Conservation (phyloP, 164 flowering plant species). For the Liquidambar formosana region DNA sequence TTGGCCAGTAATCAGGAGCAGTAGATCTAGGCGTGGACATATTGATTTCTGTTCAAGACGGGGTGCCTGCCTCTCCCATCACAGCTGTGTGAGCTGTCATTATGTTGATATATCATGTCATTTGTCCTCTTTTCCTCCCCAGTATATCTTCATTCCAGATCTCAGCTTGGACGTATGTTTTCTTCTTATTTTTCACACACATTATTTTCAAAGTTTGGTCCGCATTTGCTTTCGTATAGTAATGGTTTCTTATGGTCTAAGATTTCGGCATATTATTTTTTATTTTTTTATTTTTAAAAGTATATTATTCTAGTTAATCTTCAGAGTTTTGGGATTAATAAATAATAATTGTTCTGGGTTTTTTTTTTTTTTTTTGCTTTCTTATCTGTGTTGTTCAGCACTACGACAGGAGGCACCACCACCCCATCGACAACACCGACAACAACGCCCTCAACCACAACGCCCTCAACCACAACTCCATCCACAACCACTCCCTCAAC, state of each 20-base stretch:
- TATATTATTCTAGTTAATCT: too few species aligned
- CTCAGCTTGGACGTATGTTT: neutral
- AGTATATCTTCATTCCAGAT: neutral
- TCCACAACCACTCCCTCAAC: slow-evolving; percentile 11
- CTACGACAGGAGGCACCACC: slow-evolving; percentile 9
- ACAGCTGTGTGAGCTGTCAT: slow-evolving; percentile 21
- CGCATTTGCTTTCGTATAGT: neutral
- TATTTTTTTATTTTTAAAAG: too few species aligned
- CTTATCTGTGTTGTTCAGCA: neutral
- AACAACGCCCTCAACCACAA: slow-evolving; percentile 4
- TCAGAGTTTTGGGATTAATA: too few species aligned
- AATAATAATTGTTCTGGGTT: too few species aligned
- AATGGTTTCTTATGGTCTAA: too few species aligned
- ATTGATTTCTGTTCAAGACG: too few species aligned
- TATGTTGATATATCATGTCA: slow-evolving; percentile 8
- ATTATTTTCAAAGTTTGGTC: neutral
- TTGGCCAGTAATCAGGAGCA: neutral
- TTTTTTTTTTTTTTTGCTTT: neutral
- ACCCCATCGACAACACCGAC: slow-evolving; percentile 7
- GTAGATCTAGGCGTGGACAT: neutral
- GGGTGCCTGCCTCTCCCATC: neutral
- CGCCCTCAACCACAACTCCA: slow-evolving; percentile 10
- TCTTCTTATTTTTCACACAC: neutral
- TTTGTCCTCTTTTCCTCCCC: neutral
- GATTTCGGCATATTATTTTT: neutral